Evolutionary conservation across 106 monocot genomes (phyloP).

Genomic region (Alisma plantagoaquatica): DNA sequence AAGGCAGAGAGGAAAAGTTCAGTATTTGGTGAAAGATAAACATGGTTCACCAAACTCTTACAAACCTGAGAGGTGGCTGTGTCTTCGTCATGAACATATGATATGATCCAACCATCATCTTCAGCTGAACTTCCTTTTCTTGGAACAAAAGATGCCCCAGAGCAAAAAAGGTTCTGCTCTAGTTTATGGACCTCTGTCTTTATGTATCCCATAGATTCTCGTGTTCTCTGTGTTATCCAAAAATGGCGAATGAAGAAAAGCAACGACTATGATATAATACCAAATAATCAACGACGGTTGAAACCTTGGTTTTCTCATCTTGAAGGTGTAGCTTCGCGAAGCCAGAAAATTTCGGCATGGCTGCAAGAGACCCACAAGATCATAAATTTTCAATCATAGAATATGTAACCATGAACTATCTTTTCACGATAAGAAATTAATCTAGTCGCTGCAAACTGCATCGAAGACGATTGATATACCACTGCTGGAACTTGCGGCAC

Average conservation of each 20-base stretch:
- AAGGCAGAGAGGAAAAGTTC: too few relatives aligned
- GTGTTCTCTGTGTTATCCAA: not conserved
- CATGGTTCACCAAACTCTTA: not conserved
- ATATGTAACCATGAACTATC: too few relatives aligned
- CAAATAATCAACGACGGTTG: not conserved
- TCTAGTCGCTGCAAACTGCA: not conserved
- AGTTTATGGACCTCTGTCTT: not conserved
- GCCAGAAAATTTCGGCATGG: slow-evolving; percentile 25
- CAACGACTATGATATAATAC: not conserved
- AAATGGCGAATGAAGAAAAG: not conserved
- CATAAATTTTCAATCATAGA: not conserved
- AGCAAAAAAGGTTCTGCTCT: not conserved
- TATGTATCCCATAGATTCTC: too few relatives aligned
- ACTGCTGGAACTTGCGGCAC: slow-evolving; percentile 19
- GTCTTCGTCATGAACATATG: not conserved
- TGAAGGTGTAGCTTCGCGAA: slow-evolving; percentile 28
- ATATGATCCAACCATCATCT: not conserved
- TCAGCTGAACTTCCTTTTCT: not conserved
- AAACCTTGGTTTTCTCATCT: slow-evolving; percentile 3
- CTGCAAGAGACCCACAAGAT: slow-evolving; percentile 8
- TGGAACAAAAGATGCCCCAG: not conserved
- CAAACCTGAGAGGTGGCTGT: not conserved
- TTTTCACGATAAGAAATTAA: too few relatives aligned
- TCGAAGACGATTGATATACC: slow-evolving; percentile 8
- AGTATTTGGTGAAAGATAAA: too few relatives aligned